phyloP scores from a whole-genome alignment of 306 rosid genomes.

The Inga laurina region DNA sequence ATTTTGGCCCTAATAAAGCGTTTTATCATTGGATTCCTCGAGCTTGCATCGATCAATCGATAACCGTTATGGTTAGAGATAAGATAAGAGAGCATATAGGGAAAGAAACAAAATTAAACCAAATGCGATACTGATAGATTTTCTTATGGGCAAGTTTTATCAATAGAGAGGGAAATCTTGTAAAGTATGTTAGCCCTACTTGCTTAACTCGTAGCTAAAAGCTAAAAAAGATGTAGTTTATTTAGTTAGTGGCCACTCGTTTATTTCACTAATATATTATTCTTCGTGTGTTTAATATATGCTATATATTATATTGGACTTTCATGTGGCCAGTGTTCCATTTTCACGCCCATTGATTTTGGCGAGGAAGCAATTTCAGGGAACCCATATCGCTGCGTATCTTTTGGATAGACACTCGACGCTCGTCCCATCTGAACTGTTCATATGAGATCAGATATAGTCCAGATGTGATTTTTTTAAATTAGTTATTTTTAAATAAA shows the following conservation, averaged over 20 bases:
- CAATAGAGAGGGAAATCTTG: neutral
- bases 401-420: too few species aligned
- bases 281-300: conserved; percentile 35
- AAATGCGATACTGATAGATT: conserved; percentile 10
- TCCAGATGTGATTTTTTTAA: too few species aligned
- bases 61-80: conserved; percentile 19
- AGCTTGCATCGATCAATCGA: conserved; percentile 25
- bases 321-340: conserved; percentile 48
- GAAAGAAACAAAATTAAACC: conserved; percentile 7
- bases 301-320: conserved; percentile 35
- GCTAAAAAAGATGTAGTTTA: conserved; percentile 6
- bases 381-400: too few species aligned
- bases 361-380: conserved; percentile 38
- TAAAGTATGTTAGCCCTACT: neutral
- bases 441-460: too few species aligned
- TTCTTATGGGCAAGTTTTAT: neutral
- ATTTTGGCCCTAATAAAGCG: conserved; percentile 7
- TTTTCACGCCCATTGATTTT: conserved; percentile 58
- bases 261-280: conserved; percentile 35
- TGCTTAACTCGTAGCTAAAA: conserved; percentile 23
- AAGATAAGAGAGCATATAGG: conserved; percentile 17
- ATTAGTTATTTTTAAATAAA: too few species aligned
- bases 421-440: too few species aligned
- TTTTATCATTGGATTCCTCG: conserved; percentile 60
- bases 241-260: conserved; percentile 69